Evolutionary conservation across 2,329 filamentous ascomycete genomes (phyloP), one percentile per base, ranked within the genome.

Genomic region (Penicillium hordei): DNA sequence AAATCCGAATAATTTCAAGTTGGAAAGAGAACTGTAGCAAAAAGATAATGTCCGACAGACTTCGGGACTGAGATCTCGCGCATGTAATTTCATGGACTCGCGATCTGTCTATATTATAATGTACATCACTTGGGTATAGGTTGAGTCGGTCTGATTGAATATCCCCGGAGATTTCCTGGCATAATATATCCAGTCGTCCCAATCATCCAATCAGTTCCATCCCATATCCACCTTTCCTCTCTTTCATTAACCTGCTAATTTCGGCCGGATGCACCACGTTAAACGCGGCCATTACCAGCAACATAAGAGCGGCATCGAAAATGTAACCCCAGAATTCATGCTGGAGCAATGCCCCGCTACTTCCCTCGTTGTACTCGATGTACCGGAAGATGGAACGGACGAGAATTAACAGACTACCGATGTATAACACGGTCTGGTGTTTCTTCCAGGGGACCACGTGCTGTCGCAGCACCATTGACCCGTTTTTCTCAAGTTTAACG

Each of bases 301-400:
- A 9, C 27, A 52, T 43, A 33, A 44, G 38, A 21, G 33, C 27
- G 19, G 36, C 19, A 15, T 48, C 52, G 9, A 40, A 48, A 12
- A 48, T 19, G 12, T 45, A 52, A 36, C 31, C 36, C 29, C 23
- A 52, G 29, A 36, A 23, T 21, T 45, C 40, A 1, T 44, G 17
- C 31, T 52, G 21, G 40, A 46, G 42, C n/a, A 46, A 46, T 19
- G 21, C 3, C 31, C 33, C 42, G 3, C n/a, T 23, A 23, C n/a
- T 38, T 46, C 31, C 33, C 33, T 53, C 13, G 31, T 46, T 46
- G 40, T 53, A 53, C 31, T 53, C 40, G 21, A 52, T 29, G 21
- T 27, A 52, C n/a, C 40, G 50, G 23, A 52, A 46, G 23, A 46
- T 46, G n/a, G n/a, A 46, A 17, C 31, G 29, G 51, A 23, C 25